phyloP scores from a whole-genome alignment of 805 yeast genomes.

The Sungouiella thailandica region DNA sequence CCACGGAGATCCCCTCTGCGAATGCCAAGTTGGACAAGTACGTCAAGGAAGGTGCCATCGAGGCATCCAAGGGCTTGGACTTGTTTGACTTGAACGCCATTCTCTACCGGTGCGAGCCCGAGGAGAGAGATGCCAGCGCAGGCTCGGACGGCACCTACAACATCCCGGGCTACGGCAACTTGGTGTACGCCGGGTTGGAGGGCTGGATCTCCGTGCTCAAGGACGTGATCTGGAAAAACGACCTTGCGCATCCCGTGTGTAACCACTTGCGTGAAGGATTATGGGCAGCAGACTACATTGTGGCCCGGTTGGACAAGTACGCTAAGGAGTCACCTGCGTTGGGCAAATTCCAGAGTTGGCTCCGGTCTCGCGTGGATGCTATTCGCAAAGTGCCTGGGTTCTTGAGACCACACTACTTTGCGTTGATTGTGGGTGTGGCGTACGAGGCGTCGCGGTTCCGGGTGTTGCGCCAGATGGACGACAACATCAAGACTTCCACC shows the following conservation, averaged over 20 bases:
- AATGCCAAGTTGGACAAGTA: conserved; percentile 60
- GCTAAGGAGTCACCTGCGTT: conserved; percentile 43
- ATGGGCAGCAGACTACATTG: conserved; percentile 85
- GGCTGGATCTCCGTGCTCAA: conserved; percentile 81
- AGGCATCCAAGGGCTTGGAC: conserved; percentile 58
- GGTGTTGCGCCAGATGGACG: conserved; percentile 51
- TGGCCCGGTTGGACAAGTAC: conserved; percentile 57
- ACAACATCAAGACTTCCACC: conserved; percentile 56
- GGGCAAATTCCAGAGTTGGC: conserved; percentile 61
- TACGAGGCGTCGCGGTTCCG: conserved; percentile 75
- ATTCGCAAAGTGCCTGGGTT: conserved; percentile 70
- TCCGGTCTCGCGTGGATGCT: conserved; percentile 56
- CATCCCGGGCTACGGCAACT: conserved; percentile 67
- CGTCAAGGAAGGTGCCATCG: conserved; percentile 71
- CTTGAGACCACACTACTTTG: conserved; percentile 82
- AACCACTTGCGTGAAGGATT: conserved; percentile 74
- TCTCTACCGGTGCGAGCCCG: conserved; percentile 75
- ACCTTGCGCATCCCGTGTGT: conserved; percentile 80
- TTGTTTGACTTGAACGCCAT: conserved; percentile 71
- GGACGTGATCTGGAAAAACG: conserved; percentile 58
- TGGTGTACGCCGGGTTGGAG: conserved; percentile 86
- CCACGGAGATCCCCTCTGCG: conserved; percentile 64
- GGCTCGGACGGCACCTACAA: conserved; percentile 71
- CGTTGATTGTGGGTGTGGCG: conserved; percentile 73
- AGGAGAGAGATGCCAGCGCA: conserved; percentile 75